Evolutionary conservation across 306 rosid species (phyloP).

Genomic region (Trifolium subterraneum): DNA sequence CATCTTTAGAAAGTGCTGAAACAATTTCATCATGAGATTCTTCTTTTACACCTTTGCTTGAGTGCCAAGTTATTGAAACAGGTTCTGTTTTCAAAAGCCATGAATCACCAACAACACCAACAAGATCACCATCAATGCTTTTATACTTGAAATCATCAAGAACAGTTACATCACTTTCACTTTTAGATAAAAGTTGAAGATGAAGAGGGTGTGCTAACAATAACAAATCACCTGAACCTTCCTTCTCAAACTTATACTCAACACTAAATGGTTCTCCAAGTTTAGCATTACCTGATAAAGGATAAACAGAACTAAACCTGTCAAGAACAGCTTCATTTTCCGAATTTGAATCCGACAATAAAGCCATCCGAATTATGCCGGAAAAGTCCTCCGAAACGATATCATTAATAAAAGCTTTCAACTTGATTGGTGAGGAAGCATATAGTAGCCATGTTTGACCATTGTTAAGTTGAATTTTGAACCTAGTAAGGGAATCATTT

Average conservation of each 20-base stretch:
- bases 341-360: slow-evolving; percentile 57
- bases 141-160: slow-evolving; percentile 65
- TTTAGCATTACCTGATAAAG: slow-evolving; percentile 71
- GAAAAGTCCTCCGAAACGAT: slow-evolving; percentile 63
- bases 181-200: slow-evolving; percentile 51
- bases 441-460: slow-evolving; percentile 87
- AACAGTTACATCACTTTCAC: slow-evolving; percentile 47
- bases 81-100: slow-evolving; percentile 70
- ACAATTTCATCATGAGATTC: slow-evolving; percentile 58
- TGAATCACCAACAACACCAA: slow-evolving; percentile 80
- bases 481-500: slow-evolving; percentile 54
- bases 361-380: slow-evolving; percentile 74
- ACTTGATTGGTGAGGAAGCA: slow-evolving; percentile 61
- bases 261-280: slow-evolving; percentile 61
- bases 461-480: slow-evolving; percentile 68
- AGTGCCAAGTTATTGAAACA: slow-evolving; percentile 78
- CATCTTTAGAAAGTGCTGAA: slow-evolving; percentile 65
- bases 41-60: slow-evolving; percentile 59
- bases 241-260: slow-evolving; percentile 81
- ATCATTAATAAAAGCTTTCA: slow-evolving; percentile 43
- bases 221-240: slow-evolving; percentile 71
- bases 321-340: slow-evolving; percentile 57
- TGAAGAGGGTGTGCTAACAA: slow-evolving; percentile 91
- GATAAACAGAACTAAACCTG: slow-evolving; percentile 63
- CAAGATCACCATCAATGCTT: slow-evolving; percentile 90